Base-by-base conservation (phyloP, 768 basidiomycete species). In the Phylloporus arenicola region DNA sequence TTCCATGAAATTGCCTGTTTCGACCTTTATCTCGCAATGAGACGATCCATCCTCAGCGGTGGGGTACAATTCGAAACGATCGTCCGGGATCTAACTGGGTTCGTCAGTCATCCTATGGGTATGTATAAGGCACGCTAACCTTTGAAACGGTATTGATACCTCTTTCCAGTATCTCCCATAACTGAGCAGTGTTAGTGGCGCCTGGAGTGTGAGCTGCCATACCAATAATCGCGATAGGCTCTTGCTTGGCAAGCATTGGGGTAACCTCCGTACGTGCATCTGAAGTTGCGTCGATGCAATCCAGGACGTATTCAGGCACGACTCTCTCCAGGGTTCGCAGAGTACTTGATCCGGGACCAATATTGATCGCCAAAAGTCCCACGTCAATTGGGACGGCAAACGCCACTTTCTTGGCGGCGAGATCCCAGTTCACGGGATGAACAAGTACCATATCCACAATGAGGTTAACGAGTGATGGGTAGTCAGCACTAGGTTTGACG, bases 141-240 rank as follows among this genome's bases (percentile, higher is more conserved):
- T 81, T 73, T 24, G 76, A 65, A 38, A 82, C 57, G 0, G 81
- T 85, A 60, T 78, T 81, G 30, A 72, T 59, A 14, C 84, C 83
- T 38, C 74, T 60, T 58, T 78, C 70, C 5, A 88, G 72, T 6
- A 86, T 24, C 10, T 77, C 66, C 86, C 86, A 87, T 2, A 88
- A 68, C 47, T 74, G 65, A 7, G 67, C 63, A 3, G 67, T 55
- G 57, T 74, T 71, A 1, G 67, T 55, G 3, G 84, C 83, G 3
- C 83, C 80, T 0, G 76, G 76, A 20, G 75, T 61, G 33, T 69
- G 78, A 37, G 80, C 72, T 1, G 84, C 81, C 83, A 87, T 86
- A 9, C 86, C 87, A 43, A 87, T 70, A 49, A 88, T 78, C 0
- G 86, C 87, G 43, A 88, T 78, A 3, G 80, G 75, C 41, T 79